Evolutionary conservation across 2,329 filamentous ascomycete species (phyloP), one percentile per base, ranked within the genome.

Genomic region (Colletotrichum higginsianum): DNA sequence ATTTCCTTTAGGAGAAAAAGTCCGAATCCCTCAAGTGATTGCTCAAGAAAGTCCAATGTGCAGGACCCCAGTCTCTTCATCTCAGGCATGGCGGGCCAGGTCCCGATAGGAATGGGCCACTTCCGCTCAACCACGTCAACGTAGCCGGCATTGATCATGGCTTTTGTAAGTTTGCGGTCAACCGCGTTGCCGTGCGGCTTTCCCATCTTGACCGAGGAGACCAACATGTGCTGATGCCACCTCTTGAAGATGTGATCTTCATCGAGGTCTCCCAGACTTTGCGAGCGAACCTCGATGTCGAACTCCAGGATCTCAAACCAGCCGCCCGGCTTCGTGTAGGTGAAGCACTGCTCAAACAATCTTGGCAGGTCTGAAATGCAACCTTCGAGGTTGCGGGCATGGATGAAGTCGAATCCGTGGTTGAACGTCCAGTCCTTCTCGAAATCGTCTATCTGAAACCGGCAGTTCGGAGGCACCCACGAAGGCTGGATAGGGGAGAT

Each of bases 371-470:
- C 86, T 2, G 83, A 79, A 68, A 92, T 86, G 50, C 86, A 85
- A 23, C 90, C 91, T 3, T 84, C 83, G 79, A 93, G 84, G 75
- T 90, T 80, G 11, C 88, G 86, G 9, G 88, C 86, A 76, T 92
- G 90, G 63, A 92, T 86, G 73, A 87, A 90, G 80, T 92, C 89
- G 76, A 90, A 88, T 50, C 84, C 79, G 63, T 60, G n/a, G 47
- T 60, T 18, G 18, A 68, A 21, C 6, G 87, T 81, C 89, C 89
- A 91, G 0, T 77, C 75, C 61, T 68, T 77, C 52, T 71, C 78
- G 68, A 68, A 79, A 74, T 80, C 82, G 62, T 79, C 82, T 67
- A 84, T 79, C 9, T 82, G 77, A 47, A 84, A 83, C 7, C 78
- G 75, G 6, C 81, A 62, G n/a, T 84, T 83, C 1, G 80, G 81